Conservation (phyloP, 192 early-diverging fungal species). For the Ambispora gerdemannii region DNA sequence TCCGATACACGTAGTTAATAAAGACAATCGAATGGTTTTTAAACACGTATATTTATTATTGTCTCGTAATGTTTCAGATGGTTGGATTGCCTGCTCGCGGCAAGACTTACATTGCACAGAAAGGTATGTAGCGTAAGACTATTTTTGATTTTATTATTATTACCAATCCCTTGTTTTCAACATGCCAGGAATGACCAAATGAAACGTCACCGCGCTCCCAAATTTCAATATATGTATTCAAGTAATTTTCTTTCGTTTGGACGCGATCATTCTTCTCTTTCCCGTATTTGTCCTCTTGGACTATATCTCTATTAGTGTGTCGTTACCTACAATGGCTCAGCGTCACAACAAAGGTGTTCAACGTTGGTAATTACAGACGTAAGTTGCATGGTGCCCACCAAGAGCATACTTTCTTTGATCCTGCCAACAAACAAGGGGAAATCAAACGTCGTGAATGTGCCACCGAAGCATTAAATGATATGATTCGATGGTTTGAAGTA, state of each 20-base stretch:
- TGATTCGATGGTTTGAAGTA: conserved; percentile 88
- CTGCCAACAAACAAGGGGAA: conserved; percentile 67
- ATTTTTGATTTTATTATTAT: not conserved
- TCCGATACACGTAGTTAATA: not conserved
- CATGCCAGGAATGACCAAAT: not conserved
- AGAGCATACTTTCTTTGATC: conserved; percentile 89
- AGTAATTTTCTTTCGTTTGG: not conserved
- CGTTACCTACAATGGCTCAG: conserved; percentile 96
- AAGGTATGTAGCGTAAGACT: conserved; percentile 57
- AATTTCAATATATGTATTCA: not conserved
- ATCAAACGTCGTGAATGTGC: conserved; percentile 79
- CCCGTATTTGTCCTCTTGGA: conserved; percentile 1
- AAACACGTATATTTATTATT: not conserved
- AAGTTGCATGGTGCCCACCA: conserved; percentile 79
- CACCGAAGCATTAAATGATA: conserved; percentile 79
- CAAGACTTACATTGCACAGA: conserved; percentile 94
- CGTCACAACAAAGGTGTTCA: conserved; percentile 90
- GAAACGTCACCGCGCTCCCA: not conserved
- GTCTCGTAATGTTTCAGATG: conserved; percentile 53
- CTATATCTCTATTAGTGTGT: conserved; percentile 69
- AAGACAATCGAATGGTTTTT: not conserved
- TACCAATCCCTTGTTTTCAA: not conserved
- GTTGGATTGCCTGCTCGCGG: conserved; percentile 90
- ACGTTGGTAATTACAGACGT: conserved; percentile 97
- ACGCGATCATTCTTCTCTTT: not conserved